Conservation (phyloP, 352 stramenopile genomes). For the Pythium brassicae region DNA sequence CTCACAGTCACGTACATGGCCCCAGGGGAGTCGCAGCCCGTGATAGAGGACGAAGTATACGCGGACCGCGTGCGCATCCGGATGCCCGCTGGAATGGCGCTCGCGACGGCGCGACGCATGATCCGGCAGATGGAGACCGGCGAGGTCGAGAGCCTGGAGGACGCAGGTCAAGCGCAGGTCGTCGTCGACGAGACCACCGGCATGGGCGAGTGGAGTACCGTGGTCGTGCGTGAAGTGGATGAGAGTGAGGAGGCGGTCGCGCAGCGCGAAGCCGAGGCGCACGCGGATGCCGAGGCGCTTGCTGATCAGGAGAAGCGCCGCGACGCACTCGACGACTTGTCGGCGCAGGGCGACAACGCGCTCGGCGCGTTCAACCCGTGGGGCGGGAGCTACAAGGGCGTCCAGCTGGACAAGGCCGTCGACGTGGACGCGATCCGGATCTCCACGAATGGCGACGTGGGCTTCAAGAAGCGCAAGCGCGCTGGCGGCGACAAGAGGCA, state of each 20-base stretch:
- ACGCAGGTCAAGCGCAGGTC: conserved; percentile 11
- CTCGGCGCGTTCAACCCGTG: conserved; percentile 79
- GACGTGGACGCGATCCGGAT: conserved; percentile 33
- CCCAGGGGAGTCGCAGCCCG: conserved; percentile 24
- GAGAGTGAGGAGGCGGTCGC: conserved; percentile 67
- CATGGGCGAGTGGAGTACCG: conserved; percentile 81
- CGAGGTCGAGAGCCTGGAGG: conserved; percentile 16
- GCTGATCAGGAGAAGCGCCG: conserved; percentile 48
- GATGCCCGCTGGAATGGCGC: conserved; percentile 53
- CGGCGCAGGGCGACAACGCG: conserved; percentile 63
- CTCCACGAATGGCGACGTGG: conserved; percentile 42
- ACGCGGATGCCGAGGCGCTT: conserved; percentile 29
- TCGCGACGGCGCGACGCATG: conserved; percentile 65
- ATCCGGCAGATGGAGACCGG: conserved; percentile 36
- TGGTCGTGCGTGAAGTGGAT: conserved; percentile 68
- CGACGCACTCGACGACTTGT: conserved; percentile 64
- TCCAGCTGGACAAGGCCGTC: conserved; percentile 46
- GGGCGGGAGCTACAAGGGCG: conserved; percentile 80
- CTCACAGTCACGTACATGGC: conserved; percentile 69
- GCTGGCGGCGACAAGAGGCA: conserved; percentile 40
- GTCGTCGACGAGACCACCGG: conserved; percentile 66
- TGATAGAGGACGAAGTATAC: conserved; percentile 47
- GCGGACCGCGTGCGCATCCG: conserved; percentile 65
- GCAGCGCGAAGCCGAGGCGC: conserved; percentile 36
- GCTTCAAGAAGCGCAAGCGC: conserved; percentile 69